phyloP scores from a whole-genome alignment of 495 filamentous ascomycete genomes.

The Penicillium soppii region DNA sequence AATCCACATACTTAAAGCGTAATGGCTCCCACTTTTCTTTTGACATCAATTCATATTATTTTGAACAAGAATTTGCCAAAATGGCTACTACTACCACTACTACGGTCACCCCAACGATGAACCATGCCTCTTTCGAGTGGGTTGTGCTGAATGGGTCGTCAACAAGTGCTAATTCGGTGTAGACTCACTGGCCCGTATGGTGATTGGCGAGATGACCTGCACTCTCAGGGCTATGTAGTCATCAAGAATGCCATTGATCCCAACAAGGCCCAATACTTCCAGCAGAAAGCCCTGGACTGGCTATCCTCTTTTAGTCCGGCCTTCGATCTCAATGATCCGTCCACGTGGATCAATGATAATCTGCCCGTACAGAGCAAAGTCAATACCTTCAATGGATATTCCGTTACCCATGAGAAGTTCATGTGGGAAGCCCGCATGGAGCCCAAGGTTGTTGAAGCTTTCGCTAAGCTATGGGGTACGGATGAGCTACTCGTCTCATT shows the following conservation, averaged over 20 bases:
- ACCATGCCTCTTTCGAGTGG: neutral
- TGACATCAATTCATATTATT: no score
- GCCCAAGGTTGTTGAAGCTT: constrained; percentile 34
- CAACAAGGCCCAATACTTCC: constrained; percentile 26
- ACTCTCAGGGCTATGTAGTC: constrained; percentile 29
- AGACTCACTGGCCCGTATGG: constrained; percentile 26
- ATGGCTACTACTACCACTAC: neutral
- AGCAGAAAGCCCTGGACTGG: constrained; percentile 25
- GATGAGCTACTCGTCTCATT: constrained; percentile 20
- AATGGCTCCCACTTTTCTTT: no score
- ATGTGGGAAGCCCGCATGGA: constrained; percentile 46
- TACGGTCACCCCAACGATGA: neutral
- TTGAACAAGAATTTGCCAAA: neutral
- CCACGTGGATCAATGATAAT: constrained; percentile 31
- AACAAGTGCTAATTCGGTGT: neutral
- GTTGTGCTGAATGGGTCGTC: neutral
- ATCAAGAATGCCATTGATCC: constrained; percentile 25
- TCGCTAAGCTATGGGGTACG: constrained; percentile 23
- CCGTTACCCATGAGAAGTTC: constrained; percentile 43
- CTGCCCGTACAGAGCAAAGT: constrained; percentile 30
- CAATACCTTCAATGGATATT: constrained; percentile 31
- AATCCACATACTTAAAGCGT: no score
- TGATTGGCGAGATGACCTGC: constrained; percentile 34
- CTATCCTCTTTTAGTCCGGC: constrained; percentile 23
- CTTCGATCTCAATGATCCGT: constrained; percentile 26